phyloP scores from a whole-genome alignment of 805 yeast genomes.

The Pichia paraexigua region DNA sequence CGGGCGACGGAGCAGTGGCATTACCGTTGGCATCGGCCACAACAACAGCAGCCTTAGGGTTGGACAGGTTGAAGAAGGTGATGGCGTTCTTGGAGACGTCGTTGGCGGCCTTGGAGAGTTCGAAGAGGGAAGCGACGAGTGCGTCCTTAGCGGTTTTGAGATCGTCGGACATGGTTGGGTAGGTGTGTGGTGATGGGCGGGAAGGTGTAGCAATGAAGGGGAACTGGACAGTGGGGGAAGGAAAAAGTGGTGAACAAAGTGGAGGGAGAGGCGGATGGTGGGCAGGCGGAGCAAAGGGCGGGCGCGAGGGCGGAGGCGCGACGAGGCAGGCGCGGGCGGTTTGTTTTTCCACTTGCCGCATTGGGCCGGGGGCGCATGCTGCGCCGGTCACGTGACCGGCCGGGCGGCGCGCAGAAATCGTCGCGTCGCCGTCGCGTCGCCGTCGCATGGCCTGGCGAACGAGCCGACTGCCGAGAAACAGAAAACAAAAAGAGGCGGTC shows the following conservation, averaged over 20 bases:
- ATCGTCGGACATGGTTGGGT: conserved; percentile 13
- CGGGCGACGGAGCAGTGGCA: neutral
- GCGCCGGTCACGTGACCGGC: too few species aligned
- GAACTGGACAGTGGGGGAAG: neutral
- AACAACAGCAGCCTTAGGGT: conserved; percentile 26
- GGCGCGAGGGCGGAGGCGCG: neutral
- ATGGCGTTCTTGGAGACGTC: conserved; percentile 78
- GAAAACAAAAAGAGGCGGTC: too few species aligned
- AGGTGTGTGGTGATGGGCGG: neutral
- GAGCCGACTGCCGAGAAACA: too few species aligned
- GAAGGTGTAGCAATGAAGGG: neutral
- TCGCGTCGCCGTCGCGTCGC: too few species aligned
- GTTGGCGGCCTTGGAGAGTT: conserved; percentile 77
- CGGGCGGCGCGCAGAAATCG: too few species aligned
- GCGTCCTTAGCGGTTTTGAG: conserved; percentile 26
- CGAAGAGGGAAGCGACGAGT: conserved; percentile 71
- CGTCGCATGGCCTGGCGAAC: too few species aligned
- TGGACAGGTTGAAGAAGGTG: conserved; percentile 58
- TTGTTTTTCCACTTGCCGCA: neutral
- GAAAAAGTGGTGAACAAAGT: neutral
- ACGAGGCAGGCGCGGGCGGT: neutral
- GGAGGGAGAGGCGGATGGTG: neutral
- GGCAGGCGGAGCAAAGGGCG: too few species aligned
- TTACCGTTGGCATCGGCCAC: neutral
- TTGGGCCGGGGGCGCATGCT: neutral